These are phyloP conservation scores for Malassezia nana DNA, from an alignment of 1,284 basidiomycete species.

Conservation along the genomic window DNA sequence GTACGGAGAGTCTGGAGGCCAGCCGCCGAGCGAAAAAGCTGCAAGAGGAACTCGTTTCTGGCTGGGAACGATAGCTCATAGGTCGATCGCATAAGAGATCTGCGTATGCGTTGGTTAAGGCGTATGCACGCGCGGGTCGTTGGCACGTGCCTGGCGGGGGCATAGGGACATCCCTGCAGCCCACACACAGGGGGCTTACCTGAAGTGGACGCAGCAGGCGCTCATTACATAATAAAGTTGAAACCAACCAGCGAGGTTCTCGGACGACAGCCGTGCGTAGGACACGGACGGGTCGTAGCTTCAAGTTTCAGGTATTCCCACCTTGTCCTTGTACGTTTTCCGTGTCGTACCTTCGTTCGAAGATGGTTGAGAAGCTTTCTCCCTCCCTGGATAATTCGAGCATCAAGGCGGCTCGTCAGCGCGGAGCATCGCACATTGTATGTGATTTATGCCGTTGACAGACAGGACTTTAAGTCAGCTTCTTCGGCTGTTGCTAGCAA, in stretches of 20 bases:
- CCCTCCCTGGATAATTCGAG: conserved; percentile 35
- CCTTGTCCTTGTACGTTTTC: background rate
- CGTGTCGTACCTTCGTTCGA: background rate
- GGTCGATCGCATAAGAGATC: background rate
- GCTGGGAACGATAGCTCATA: conserved; percentile 11
- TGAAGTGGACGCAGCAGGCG: background rate
- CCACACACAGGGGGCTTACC: background rate
- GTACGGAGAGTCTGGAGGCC: conserved; percentile 72
- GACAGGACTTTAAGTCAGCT: conserved; percentile 81
- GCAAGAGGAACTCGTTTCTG: conserved; percentile 66
- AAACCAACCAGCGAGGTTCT: conserved; percentile 1
- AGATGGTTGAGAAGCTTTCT: conserved; percentile 28
- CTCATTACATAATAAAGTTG: background rate
- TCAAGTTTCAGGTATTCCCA: background rate
- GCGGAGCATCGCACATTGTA: conserved; percentile 46
- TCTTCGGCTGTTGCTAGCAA: conserved; percentile 95
- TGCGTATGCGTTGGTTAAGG: background rate
- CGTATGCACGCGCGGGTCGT: background rate
- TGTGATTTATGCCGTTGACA: conserved; percentile 15
- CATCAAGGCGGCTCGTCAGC: conserved; percentile 42
- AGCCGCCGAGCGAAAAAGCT: conserved; percentile 70
- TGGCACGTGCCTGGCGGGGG: background rate
- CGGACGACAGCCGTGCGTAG: background rate
- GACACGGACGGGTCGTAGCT: background rate
- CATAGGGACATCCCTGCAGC: background rate